Evolutionary conservation across 2,329 filamentous ascomycete genomes (phyloP).

Genomic region (Aureobasidium sp.): DNA sequence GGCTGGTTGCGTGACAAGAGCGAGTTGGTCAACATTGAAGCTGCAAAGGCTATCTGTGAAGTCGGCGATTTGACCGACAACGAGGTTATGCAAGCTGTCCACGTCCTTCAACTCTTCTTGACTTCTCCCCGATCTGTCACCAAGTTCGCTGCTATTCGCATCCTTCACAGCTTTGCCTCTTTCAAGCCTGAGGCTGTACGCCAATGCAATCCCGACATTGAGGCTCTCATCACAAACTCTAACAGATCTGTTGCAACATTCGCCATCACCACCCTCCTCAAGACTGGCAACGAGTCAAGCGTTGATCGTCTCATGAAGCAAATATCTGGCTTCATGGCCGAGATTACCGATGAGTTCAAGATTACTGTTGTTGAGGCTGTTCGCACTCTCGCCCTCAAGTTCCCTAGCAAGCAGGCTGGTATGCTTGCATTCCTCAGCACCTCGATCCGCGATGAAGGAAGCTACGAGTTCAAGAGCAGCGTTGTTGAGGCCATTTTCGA

Average conservation of each 20-base stretch:
- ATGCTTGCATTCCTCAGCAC: slow-evolving; percentile 97
- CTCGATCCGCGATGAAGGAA: slow-evolving; percentile 93
- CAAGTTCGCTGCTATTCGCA: slow-evolving; percentile 94
- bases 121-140: slow-evolving; percentile 91
- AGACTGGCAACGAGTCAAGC: slow-evolving; percentile 95
- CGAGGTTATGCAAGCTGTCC: slow-evolving; percentile 85
- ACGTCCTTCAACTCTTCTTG: slow-evolving; percentile 92
- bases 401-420: slow-evolving; percentile 93
- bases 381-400: slow-evolving; percentile 91
- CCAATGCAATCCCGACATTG: slow-evolving; percentile 93
- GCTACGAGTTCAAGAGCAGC: slow-evolving; percentile 95
- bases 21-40: slow-evolving; percentile 99
- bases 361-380: slow-evolving; percentile 99
- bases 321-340: slow-evolving; percentile 95
- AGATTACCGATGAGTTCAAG: slow-evolving; percentile 99
- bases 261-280: slow-evolving; percentile 93
- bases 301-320: slow-evolving; percentile 98
- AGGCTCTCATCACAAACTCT: slow-evolving; percentile 90
- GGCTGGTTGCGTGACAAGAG: slow-evolving; percentile 97
- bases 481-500: slow-evolving; percentile 99
- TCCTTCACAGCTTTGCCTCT: slow-evolving; percentile 90
- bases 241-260: slow-evolving; percentile 98
- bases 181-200: slow-evolving; percentile 93
- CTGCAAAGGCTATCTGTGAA: slow-evolving; percentile 94
- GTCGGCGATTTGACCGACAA: slow-evolving; percentile 87